Conservation (phyloP, 345 rosid genomes). For the Hibiscus trionum region DNA sequence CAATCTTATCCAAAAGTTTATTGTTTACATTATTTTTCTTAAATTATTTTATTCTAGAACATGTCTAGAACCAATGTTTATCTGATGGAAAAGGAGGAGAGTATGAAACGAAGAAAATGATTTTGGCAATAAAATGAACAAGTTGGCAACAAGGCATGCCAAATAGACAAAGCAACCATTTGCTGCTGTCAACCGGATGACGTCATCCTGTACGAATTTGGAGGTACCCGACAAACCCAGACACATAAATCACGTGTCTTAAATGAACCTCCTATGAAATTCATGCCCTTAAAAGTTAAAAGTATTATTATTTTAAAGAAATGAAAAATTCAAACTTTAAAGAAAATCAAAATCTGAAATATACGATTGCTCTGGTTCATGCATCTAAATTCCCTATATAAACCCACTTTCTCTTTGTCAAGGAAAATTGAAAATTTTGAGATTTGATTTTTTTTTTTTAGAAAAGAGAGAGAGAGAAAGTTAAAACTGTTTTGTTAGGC, state of each 20-base stretch:
- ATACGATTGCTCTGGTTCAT: constrained; percentile 10
- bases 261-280: constrained; percentile 14
- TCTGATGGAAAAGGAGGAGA: too few relatives aligned
- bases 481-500: not conserved
- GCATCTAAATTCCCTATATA: constrained; percentile 27
- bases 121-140: too few relatives aligned
- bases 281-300: not conserved
- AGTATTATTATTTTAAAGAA: not conserved
- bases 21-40: not conserved
- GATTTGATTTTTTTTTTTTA: too few relatives aligned
- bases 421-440: not conserved
- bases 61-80: too few relatives aligned
- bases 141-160: too few relatives aligned
- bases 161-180: not conserved
- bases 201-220: constrained; percentile 5
- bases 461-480: not conserved
- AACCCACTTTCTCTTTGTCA: not conserved
- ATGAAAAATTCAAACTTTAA: too few relatives aligned
- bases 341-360: too few relatives aligned
- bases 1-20: not conserved
- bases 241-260: constrained; percentile 11
- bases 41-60: too few relatives aligned
- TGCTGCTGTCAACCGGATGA: constrained; percentile 25
- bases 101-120: too few relatives aligned
- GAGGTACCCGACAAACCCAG: too few relatives aligned